phyloP scores from a whole-genome alignment of 75 land plant species.

The Pinus tabuliformis region DNA sequence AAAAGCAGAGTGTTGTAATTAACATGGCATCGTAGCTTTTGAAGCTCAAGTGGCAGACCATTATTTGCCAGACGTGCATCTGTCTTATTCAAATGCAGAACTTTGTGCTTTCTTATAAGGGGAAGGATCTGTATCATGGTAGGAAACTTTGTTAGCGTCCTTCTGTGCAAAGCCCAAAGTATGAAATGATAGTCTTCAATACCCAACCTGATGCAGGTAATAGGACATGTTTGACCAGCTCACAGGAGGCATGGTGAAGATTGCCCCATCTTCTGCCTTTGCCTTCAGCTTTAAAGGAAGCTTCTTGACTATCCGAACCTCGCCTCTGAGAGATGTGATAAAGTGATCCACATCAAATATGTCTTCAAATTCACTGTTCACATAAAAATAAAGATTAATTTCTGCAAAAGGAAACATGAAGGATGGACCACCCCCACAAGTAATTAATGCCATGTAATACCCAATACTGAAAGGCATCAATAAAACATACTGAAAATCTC shows the following conservation, averaged over 20 bases:
- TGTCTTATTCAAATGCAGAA: conserved; percentile 59
- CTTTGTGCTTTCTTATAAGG: conserved; percentile 51
- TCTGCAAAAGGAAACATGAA: neutral
- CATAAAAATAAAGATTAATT: neutral
- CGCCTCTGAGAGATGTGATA: conserved; percentile 62
- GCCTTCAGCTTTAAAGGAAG: conserved; percentile 53
- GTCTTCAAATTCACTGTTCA: conserved; percentile 77
- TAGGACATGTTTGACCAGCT: conserved; percentile 92
- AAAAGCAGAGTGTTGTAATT: conserved; percentile 54
- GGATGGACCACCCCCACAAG: neutral
- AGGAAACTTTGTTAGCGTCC: neutral
- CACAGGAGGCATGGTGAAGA: conserved; percentile 67
- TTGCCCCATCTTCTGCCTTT: conserved; percentile 39
- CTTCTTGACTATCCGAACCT: conserved; percentile 64
- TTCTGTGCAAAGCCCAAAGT: neutral
- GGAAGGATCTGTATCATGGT: conserved; percentile 55
- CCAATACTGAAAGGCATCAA: neutral
- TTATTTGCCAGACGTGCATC: conserved; percentile 76
- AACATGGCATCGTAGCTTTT: conserved; percentile 65
- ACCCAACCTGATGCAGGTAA: conserved; percentile 61
- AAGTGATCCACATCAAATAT: conserved; percentile 86
- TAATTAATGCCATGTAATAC: neutral
- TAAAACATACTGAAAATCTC: neutral
- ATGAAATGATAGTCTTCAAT: neutral
- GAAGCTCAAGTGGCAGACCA: conserved; percentile 55